These are phyloP conservation scores for Allomyces macrogynus DNA, from an alignment of 192 early-diverging fungal species.

Conservation along the genomic window DNA sequence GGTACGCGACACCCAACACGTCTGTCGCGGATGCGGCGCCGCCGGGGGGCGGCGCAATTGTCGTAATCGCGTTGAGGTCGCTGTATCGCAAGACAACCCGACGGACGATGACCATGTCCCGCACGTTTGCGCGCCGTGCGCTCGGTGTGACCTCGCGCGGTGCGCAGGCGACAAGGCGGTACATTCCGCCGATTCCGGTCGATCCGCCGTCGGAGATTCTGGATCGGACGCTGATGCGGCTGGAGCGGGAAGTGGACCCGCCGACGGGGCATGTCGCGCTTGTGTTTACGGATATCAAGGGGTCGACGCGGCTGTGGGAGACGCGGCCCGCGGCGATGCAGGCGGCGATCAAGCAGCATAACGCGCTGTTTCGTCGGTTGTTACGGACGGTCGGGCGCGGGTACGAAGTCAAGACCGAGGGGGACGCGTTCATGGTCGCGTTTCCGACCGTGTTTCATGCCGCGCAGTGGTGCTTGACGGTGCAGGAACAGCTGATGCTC, in stretches of 20 bases:
- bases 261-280: conserved; percentile 63
- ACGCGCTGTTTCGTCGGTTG: conserved; percentile 57
- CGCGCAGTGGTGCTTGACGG: conserved; percentile 69
- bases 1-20: conserved; percentile 32
- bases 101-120: not conserved
- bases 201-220: too few species aligned
- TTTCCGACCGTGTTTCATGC: conserved; percentile 64
- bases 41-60: conserved; percentile 50
- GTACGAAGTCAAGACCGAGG: conserved; percentile 91
- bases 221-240: conserved; percentile 23
- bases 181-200: conserved; percentile 17
- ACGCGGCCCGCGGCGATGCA: conserved; percentile 62
- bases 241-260: conserved; percentile 59
- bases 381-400: conserved; percentile 54
- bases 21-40: conserved; percentile 19
- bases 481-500: conserved; percentile 54
- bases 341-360: conserved; percentile 68
- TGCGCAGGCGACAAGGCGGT: conserved; percentile 19
- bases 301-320: conserved; percentile 85
- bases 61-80: conserved; percentile 70
- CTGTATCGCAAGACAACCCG: conserved; percentile 15
- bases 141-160: not conserved
- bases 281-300: conserved; percentile 87
- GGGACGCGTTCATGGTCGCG: conserved; percentile 84
- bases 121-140: not conserved